Percentiles rank a stretch among this genome's conserved stretches.
phyloP scores from a whole-genome alignment of 306 rosid genomes.

The Alnus glutinosa region DNA sequence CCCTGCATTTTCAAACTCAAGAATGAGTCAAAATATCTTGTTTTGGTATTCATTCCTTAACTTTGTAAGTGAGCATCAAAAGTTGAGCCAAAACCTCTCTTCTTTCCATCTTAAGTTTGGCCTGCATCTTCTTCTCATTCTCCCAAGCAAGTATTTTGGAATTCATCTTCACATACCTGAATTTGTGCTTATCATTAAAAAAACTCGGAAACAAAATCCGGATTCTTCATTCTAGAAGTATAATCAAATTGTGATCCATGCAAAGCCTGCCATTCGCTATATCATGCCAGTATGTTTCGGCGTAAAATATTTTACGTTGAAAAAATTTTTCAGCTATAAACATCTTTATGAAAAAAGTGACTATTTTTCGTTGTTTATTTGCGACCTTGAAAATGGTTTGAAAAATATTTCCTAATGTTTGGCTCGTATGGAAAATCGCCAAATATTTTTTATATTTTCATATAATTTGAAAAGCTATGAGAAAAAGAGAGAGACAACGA shows the following conservation, averaged over 20 bases:
- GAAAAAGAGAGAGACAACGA: too few species aligned
- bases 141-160: constrained; percentile 54
- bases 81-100: constrained; percentile 40
- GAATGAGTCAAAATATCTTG: constrained; percentile 4
- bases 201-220: constrained; percentile 11
- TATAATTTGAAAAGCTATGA: too few species aligned
- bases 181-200: constrained; percentile 17
- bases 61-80: neutral
- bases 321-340: too few species aligned
- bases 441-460: too few species aligned
- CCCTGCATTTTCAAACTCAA: constrained; percentile 34
- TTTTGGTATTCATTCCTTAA: neutral
- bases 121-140: constrained; percentile 55
- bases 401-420: too few species aligned
- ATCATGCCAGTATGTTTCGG: too few species aligned
- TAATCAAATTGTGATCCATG: neutral
- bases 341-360: too few species aligned
- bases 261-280: neutral
- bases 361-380: too few species aligned
- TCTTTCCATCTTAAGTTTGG: constrained; percentile 49
- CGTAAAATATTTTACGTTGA: too few species aligned
- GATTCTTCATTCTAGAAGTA: neutral
- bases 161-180: constrained; percentile 58
- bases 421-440: too few species aligned
- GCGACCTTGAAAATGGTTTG: too few species aligned